Evolutionary conservation across 768 basidiomycete genomes (phyloP).

Genomic region (Pluteus cervinus): DNA sequence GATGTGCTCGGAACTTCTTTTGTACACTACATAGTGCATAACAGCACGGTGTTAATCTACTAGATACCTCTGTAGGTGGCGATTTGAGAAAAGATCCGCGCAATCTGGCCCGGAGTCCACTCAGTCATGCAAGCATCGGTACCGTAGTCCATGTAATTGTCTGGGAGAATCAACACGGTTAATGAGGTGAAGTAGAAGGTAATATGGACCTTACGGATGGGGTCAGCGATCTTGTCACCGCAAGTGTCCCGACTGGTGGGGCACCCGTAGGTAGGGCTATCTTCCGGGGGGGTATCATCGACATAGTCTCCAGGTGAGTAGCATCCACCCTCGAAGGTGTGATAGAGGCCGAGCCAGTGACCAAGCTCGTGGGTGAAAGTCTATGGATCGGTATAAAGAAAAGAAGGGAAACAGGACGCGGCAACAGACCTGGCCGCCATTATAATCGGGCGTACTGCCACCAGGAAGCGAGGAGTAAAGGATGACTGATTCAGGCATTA

Average conservation of each 20-base stretch:
- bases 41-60: no score
- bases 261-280: slow-evolving; percentile 31
- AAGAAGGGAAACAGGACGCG: not conserved
- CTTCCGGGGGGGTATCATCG: slow-evolving; percentile 37
- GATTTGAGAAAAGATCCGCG: not conserved
- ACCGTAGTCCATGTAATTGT: slow-evolving; percentile 45
- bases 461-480: slow-evolving; percentile 18
- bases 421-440: slow-evolving; percentile 13
- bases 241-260: slow-evolving; percentile 24
- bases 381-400: slow-evolving; percentile 18
- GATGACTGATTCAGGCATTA: slow-evolving; percentile 25
- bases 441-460: slow-evolving; percentile 17
- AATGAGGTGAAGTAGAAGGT: not conserved
- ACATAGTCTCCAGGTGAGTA: slow-evolving; percentile 30
- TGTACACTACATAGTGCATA: no score
- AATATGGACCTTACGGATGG: slow-evolving; percentile 21
- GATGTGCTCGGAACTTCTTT: no score
- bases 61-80: not conserved
- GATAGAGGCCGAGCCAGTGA: slow-evolving; percentile 53
- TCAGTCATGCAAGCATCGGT: slow-evolving; percentile 40
- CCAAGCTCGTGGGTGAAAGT: slow-evolving; percentile 50
- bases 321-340: slow-evolving; percentile 50
- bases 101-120: slow-evolving; percentile 39
- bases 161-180: slow-evolving; percentile 10
- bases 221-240: slow-evolving; percentile 23